Percentiles rank a stretch among this genome's conserved stretches.
phyloP scores from a whole-genome alignment of 495 filamentous ascomycete species.

The Entonaema liquescens region DNA sequence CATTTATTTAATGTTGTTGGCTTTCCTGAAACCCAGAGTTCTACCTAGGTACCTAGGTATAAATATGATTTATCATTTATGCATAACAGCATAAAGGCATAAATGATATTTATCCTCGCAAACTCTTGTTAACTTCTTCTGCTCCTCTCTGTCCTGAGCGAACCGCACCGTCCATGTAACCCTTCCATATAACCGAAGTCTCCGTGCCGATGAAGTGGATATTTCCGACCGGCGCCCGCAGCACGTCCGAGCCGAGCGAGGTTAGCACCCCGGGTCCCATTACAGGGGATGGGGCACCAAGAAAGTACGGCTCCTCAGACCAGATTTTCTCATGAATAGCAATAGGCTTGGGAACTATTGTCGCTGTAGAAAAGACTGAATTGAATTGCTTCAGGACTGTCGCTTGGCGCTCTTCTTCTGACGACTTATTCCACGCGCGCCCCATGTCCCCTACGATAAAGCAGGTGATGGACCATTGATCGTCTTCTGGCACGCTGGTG shows the following conservation, averaged over 20 bases:
- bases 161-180: conserved; percentile 58
- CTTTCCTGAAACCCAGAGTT: not conserved
- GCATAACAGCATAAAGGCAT: not conserved
- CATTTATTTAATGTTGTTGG: no score
- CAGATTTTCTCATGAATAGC: conserved; percentile 32
- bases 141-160: conserved; percentile 48
- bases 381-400: conserved; percentile 21
- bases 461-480: conserved; percentile 53
- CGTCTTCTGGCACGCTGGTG: conserved; percentile 46
- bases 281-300: conserved; percentile 39
- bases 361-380: conserved; percentile 13
- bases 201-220: conserved; percentile 57
- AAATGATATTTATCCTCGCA: not conserved
- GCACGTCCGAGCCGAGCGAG: conserved; percentile 19
- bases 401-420: conserved; percentile 1
- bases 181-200: conserved; percentile 50
- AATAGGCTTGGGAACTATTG: conserved; percentile 16
- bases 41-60: no score
- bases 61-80: not conserved
- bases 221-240: conserved; percentile 39
- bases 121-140: conserved; percentile 41
- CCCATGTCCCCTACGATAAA: conserved; percentile 51
- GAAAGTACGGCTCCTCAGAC: conserved; percentile 34
- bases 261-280: conserved; percentile 26
- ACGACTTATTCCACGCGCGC: conserved; percentile 42